phyloP scores from a whole-genome alignment of 305 asterid species.

The Fraxinus xanthoxyloides region DNA sequence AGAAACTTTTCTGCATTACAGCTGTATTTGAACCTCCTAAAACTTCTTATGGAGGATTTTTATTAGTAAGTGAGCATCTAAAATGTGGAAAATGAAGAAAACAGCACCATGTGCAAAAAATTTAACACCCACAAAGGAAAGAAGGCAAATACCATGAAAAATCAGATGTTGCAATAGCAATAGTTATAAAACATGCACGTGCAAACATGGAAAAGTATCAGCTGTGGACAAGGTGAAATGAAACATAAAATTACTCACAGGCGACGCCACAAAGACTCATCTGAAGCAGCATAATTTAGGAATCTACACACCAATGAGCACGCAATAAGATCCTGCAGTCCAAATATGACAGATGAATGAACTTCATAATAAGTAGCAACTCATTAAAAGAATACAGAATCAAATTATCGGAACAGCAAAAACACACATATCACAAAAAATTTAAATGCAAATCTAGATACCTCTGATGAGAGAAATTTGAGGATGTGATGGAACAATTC shows the following conservation, averaged over 20 bases:
- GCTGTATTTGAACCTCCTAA: neutral
- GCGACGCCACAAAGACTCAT: constrained; percentile 93
- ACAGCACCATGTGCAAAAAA: neutral
- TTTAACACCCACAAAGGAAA: neutral
- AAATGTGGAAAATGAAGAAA: neutral
- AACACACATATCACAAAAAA: neutral
- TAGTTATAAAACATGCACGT: neutral
- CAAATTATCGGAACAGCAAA: neutral
- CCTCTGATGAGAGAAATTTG: constrained; percentile 95
- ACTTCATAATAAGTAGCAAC: neutral
- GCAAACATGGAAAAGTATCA: neutral
- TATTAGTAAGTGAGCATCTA: neutral
- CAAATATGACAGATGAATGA: neutral
- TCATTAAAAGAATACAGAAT: neutral
- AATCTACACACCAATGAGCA: constrained; percentile 84
- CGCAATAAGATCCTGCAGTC: constrained; percentile 82
- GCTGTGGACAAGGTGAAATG: neutral
- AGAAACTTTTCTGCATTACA: neutral
- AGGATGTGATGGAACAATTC: constrained; percentile 85
- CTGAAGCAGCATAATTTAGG: constrained; percentile 75
- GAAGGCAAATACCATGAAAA: neutral
- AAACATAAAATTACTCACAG: constrained; percentile 49
- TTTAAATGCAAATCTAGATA: constrained; percentile 24
- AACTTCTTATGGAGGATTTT: neutral
- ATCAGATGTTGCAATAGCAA: neutral